Evolutionary conservation across 768 basidiomycete genomes (phyloP).

Genomic region (Lanmaoa rubissima): DNA sequence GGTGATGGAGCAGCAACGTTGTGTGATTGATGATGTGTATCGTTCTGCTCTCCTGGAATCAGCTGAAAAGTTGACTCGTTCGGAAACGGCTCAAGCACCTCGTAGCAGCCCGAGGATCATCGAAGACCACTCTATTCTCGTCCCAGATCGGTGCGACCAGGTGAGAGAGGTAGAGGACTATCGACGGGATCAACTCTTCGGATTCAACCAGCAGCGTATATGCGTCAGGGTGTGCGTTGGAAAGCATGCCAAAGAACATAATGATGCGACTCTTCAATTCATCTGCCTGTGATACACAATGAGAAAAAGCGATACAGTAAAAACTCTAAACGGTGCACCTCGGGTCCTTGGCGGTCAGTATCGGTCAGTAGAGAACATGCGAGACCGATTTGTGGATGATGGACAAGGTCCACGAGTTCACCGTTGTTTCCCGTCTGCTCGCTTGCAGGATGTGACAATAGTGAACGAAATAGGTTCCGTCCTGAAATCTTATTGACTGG

Average conservation of each 20-base stretch:
- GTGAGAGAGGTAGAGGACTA: conserved; percentile 54
- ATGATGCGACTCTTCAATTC: conserved; percentile 38
- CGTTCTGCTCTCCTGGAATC: conserved; percentile 36
- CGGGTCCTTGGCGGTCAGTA: conserved; percentile 34
- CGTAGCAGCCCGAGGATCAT: conserved; percentile 31
- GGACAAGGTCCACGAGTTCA: conserved; percentile 25
- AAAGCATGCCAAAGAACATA: conserved; percentile 40
- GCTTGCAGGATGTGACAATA: conserved; percentile 39
- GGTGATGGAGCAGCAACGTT: conserved; percentile 58
- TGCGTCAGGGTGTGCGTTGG: conserved; percentile 39
- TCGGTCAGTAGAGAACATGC: conserved; percentile 51
- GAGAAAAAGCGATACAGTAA: not conserved
- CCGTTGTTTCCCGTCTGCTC: conserved; percentile 18
- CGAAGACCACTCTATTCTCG: conserved; percentile 46
- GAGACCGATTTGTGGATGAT: conserved; percentile 45
- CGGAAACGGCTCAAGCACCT: conserved; percentile 18
- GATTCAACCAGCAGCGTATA: conserved; percentile 44
- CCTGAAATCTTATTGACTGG: conserved; percentile 36
- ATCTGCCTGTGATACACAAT: conserved; percentile 30
- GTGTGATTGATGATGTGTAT: conserved; percentile 52
- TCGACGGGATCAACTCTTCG: conserved; percentile 58
- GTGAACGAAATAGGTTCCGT: conserved; percentile 37
- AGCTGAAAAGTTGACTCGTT: not conserved
- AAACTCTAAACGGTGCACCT: conserved; percentile 33
- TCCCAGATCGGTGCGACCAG: conserved; percentile 65